Evolutionary conservation across 106 monocot genomes (phyloP), one percentile per base, ranked within the genome.

Genomic region (Platanthera zijinensis): DNA sequence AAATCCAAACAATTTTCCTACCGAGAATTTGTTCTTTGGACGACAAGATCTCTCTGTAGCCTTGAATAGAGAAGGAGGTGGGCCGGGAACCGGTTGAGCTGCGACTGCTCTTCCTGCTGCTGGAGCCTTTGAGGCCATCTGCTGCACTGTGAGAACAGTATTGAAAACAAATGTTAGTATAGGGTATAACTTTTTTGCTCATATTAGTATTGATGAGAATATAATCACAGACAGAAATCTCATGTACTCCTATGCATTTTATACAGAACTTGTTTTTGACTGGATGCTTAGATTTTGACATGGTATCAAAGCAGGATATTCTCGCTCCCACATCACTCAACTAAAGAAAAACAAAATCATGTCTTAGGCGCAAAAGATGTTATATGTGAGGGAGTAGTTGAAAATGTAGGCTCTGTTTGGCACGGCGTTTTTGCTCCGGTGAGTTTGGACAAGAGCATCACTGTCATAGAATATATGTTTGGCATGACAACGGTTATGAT

Each of bases 1-100:
- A 67, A 83, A 83, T 15, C 74, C 66, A 50, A 83, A 83, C 7
- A 78, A 75, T 72, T 69, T 83, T 2, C 62, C 54, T 0, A 78
- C 69, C 51, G 69, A 68, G 74, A 78, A 78, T 49, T 75, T 83
- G 69, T 79, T 83, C 78, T 83, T 83, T 19, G 49, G 64, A 7
- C 66, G 51, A 21, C 78, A 47, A 54, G 53, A 8, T 48, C 10
- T 67, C 68, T 83, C 78, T 14, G 25, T 52, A 48, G 69, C 52
- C 69, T 82, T 77, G 3, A 50, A 28, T 63, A 39, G 77, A 66
- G 19, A 18, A 52, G 53, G 46, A 1, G 63, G 9, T 72, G 6
- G 50, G n/a, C 12, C 51, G 45, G 14, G 6, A 51, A 49, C 46
- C 11, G 45, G 10, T 3, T 46, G 48, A 21, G 10, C n/a, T 70